A percentile compares a stretch with the other conserved stretches of the same genome.
phyloP scores from a whole-genome alignment of 2,329 filamentous ascomycete species.

The Aspergillus sp. region DNA sequence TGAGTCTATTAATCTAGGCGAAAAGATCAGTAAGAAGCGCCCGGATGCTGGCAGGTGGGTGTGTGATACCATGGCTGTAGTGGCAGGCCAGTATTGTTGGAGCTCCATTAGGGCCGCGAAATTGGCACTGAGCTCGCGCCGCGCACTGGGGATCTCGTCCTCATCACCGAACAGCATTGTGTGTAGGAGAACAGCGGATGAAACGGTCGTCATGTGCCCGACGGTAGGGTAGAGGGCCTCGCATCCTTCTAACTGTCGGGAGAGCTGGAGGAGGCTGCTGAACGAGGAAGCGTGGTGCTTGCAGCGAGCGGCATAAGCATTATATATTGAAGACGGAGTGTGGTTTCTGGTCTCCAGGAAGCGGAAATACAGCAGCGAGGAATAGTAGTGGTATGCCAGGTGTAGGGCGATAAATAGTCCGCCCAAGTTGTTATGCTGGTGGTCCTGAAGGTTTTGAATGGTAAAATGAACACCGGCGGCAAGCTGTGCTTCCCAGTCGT shows the following conservation, averaged over 20 bases:
- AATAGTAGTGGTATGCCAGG: slow-evolving; percentile 40
- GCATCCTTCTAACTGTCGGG: slow-evolving; percentile 19
- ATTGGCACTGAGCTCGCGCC: background rate
- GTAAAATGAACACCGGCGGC: background rate
- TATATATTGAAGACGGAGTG: too few relatives aligned
- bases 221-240: slow-evolving; percentile 34
- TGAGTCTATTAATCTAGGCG: background rate
- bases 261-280: slow-evolving; percentile 14
- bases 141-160: slow-evolving; percentile 7
- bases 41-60: too few relatives aligned
- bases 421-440: slow-evolving; percentile 27
- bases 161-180: slow-evolving; percentile 32
- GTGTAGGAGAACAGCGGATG: slow-evolving; percentile 35
- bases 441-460: slow-evolving; percentile 8
- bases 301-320: slow-evolving; percentile 1
- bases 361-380: slow-evolving; percentile 39
- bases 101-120: slow-evolving; percentile 1
- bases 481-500: background rate
- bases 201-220: slow-evolving; percentile 37
- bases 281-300: slow-evolving; percentile 1
- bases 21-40: rapidly evolving
- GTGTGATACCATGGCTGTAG: slow-evolving; percentile 1
- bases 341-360: slow-evolving; percentile 30
- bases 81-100: background rate
- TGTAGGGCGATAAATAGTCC: slow-evolving; percentile 38